Evolutionary conservation across 2,329 filamentous ascomycete genomes (phyloP).

Genomic region (Cucurbitaria berberidis): DNA sequence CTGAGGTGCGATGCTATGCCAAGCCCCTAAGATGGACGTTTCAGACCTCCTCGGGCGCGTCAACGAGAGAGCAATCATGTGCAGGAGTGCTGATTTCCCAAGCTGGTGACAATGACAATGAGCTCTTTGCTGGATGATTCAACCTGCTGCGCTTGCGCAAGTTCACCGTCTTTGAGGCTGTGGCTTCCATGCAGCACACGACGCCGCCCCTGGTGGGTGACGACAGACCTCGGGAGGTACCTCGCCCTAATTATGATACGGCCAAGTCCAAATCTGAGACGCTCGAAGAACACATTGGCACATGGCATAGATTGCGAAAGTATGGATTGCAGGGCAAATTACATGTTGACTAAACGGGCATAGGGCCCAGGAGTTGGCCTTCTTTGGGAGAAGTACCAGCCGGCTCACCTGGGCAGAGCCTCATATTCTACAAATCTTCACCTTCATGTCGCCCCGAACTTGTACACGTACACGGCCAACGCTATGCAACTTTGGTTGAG

Average conservation of each 20-base stretch:
- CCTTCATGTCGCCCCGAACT: too few species aligned
- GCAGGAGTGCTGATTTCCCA: constrained; percentile 21
- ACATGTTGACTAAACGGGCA: not conserved
- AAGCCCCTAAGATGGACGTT: constrained; percentile 36
- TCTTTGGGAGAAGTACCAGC: too few species aligned
- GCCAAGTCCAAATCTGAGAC: not conserved
- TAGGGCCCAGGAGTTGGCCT: not conserved
- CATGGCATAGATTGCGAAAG: not conserved
- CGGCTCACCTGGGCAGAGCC: too few species aligned
- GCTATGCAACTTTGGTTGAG: too few species aligned
- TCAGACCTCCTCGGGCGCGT: constrained; percentile 28
- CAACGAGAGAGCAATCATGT: constrained; percentile 33
- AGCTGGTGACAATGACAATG: constrained; percentile 4
- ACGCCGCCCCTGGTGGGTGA: not conserved
- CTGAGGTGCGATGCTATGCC: constrained; percentile 20
- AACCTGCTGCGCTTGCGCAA: not conserved
- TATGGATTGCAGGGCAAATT: not conserved
- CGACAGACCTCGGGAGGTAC: too few species aligned
- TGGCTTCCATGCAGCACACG: too few species aligned
- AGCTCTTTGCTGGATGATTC: not conserved
- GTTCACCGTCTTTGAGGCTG: not conserved
- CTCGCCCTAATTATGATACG: not conserved
- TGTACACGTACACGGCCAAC: too few species aligned
- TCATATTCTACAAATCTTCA: too few species aligned
- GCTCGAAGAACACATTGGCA: not conserved